Evolutionary conservation across 306 rosid genomes (phyloP).

Genomic region (Pueraria montana): DNA sequence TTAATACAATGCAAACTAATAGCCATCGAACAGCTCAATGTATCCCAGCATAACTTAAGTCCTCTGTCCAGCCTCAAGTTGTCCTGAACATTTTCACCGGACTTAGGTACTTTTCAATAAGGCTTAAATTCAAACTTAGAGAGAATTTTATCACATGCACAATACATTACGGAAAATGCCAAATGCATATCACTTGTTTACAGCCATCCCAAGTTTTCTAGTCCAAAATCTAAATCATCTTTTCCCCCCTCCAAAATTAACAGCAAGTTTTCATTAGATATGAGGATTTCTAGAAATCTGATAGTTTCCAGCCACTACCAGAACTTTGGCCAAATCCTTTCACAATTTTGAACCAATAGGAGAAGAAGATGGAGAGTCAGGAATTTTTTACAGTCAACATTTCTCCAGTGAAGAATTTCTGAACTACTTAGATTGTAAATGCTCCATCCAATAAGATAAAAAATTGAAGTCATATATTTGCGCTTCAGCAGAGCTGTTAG

Average conservation of each 20-base stretch:
- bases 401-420: not conserved
- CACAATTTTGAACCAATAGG: constrained; percentile 19
- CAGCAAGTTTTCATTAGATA: not conserved
- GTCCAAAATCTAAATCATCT: constrained; percentile 4
- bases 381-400: constrained; percentile 1
- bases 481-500: constrained; percentile 23
- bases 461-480: not conserved
- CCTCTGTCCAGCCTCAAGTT: constrained; percentile 33
- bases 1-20: constrained; percentile 36
- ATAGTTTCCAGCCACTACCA: not conserved
- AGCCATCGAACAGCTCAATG: constrained; percentile 14
- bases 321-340: not conserved
- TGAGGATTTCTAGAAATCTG: not conserved
- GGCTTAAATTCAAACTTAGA: constrained; percentile 12
- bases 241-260: not conserved
- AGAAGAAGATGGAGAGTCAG: not conserved
- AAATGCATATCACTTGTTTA: not conserved
- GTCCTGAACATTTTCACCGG: constrained; percentile 43
- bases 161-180: not conserved
- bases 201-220: not conserved
- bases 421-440: not conserved
- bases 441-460: constrained; percentile 28
- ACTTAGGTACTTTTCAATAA: constrained; percentile 27
- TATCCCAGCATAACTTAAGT: constrained; percentile 27
- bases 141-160: not conserved